Conservation (phyloP, 2,329 filamentous ascomycete genomes). For the Trichothecium sympodiale region DNA sequence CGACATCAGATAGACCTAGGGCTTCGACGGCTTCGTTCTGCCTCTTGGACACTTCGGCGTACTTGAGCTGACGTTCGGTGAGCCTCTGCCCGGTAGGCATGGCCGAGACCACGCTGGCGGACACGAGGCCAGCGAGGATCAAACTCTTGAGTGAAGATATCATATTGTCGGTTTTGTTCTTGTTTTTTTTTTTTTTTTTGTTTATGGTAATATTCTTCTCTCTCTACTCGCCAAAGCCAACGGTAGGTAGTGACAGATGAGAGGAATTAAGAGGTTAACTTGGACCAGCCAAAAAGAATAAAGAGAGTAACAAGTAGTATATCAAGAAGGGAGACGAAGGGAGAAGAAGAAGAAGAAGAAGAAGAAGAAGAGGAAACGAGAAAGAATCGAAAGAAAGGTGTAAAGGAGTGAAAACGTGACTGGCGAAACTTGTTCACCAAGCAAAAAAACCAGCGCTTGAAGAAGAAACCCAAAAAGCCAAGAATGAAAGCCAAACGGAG, state of each 20-base stretch:
- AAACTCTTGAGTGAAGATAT: conserved; percentile 28
- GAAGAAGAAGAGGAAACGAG: conserved; percentile 4
- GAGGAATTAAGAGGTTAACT: not conserved
- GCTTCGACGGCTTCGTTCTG: conserved; percentile 37
- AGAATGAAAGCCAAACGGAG: no score
- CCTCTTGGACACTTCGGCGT: conserved; percentile 34
- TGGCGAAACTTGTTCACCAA: no score
- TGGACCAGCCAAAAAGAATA: conserved; percentile 4
- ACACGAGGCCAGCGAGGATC: conserved; percentile 31
- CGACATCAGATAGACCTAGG: conserved; percentile 37
- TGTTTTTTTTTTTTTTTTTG: no score
- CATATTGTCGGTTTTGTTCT: conserved; percentile 13
- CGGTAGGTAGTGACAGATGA: conserved; percentile 1
- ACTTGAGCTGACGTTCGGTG: conserved; percentile 29
- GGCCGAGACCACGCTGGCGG: conserved; percentile 24
- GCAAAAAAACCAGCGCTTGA: no score
- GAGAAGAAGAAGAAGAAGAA: conserved; percentile 4
- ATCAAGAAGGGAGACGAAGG: no score
- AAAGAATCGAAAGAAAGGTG: no score
- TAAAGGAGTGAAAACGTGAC: no score
- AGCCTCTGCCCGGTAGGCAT: conserved; percentile 33
- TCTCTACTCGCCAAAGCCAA: no score
- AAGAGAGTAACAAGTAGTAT: no score
- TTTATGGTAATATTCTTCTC: no score
- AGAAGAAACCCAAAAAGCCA: no score